Conservation (phyloP, 345 rosid genomes). For the Kernera saxatilis region DNA sequence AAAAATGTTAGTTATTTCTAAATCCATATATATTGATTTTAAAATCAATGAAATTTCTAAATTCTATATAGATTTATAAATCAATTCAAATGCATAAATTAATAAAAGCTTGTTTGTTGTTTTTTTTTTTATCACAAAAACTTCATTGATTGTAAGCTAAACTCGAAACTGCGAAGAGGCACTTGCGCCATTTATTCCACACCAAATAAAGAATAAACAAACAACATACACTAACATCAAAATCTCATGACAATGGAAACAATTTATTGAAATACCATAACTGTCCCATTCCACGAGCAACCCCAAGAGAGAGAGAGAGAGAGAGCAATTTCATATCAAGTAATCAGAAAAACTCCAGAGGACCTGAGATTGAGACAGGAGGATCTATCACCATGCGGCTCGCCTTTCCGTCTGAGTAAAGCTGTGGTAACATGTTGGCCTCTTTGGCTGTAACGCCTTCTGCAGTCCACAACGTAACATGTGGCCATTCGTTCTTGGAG, state of each 20-base stretch:
- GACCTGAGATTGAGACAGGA: constrained; percentile 54
- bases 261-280: not conserved
- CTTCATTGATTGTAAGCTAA: no score
- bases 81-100: no score
- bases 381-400: constrained; percentile 60
- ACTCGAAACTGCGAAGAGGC: no score
- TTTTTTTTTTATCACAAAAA: no score
- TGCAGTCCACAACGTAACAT: constrained; percentile 81
- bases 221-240: not conserved
- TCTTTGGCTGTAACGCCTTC: constrained; percentile 66
- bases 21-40: no score
- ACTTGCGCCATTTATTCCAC: not conserved
- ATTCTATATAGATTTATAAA: no score
- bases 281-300: constrained; percentile 2
- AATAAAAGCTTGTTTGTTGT: no score
- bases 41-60: no score
- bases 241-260: constrained; percentile 25
- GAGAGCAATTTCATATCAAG: not conserved
- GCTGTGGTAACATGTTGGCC: constrained; percentile 62
- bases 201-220: not conserved
- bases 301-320: no score
- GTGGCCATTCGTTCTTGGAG: constrained; percentile 85
- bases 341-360: constrained; percentile 57
- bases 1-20: no score
- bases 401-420: constrained; percentile 68